Evolutionary conservation across 495 filamentous ascomycete species (phyloP), one percentile per base, ranked within the genome.

Genomic region (Tuber brumale): DNA sequence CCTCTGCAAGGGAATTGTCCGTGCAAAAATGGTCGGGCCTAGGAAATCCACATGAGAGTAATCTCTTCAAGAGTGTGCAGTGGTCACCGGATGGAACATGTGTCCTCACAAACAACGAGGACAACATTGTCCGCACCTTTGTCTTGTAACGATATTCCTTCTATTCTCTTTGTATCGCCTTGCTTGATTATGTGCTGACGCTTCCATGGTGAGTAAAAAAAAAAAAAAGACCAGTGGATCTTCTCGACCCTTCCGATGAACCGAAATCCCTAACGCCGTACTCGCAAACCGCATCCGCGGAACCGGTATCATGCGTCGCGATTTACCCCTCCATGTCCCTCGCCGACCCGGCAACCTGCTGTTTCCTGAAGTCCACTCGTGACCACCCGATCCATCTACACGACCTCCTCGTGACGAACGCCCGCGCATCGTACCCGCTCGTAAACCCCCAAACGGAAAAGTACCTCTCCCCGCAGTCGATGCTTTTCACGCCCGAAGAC

Each of bases 21-120:
- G 27, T 16, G 31, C 70, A 41, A 8, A 66, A 31, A 18, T 66
- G 57, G 57, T 66, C 57, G 18, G 69, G 45, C 35, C 1, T 35
- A 42, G 39, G 70, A 71, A 77, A 73, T 71, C 70, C 72, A 37
- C 71, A 37, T 1, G 79, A 77, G 72, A 80, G 74, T 9, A 87
- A 86, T 76, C 87, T 87, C 82, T 91, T 91, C 83, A 91, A 89
- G 80, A 86, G 85, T 70, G 87, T 86, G 43, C 87, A 90, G 87
- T 91, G 89, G 90, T 89, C 93, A 10, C 89, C 92, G 70, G 94
- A 97, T 82, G 93, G 95, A 23, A 95, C 93, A 16, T 89, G 89
- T 10, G 84, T 97, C 70, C 82, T 99, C 80, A 92, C 94, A n/a
- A 88, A 88, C 41, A 91, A 88, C 57, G 90, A 89, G 10, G 88